These are phyloP conservation scores for Cladophialophora chaetospira DNA, from an alignment of 2,329 filamentous ascomycete genomes.

Conservation along the genomic window DNA sequence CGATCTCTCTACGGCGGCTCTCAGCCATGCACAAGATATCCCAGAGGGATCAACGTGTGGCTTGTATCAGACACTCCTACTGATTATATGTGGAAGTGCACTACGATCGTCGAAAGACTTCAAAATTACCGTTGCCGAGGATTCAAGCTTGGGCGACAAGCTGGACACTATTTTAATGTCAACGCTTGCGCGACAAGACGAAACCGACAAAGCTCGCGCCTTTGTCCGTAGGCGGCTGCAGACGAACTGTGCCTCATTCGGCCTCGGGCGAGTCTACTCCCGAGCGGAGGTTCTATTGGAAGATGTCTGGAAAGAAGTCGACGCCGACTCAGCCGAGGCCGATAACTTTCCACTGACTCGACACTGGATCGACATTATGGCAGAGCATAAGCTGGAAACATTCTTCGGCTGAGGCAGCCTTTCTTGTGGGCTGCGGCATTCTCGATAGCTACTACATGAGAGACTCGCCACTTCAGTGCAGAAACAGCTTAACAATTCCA, in stretches of 20 bases:
- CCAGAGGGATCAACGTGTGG: constrained; percentile 23
- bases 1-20: constrained; percentile 17
- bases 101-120: constrained; percentile 16
- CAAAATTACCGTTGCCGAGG: not conserved
- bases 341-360: constrained; percentile 13
- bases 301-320: constrained; percentile 18
- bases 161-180: constrained; percentile 12
- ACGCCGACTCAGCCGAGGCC: constrained; percentile 11
- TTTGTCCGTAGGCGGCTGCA: constrained; percentile 20
- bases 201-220: constrained; percentile 16
- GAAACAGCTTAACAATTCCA: constrained; percentile 37
- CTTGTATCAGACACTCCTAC: constrained; percentile 18
- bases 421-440: too few relatives aligned
- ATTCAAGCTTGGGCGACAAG: constrained; percentile 11
- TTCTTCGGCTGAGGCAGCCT: constrained; percentile 12
- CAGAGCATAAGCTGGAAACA: constrained; percentile 20
- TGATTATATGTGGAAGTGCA: constrained; percentile 20
- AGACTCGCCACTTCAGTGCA: not conserved
- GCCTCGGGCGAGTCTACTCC: constrained; percentile 19
- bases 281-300: constrained; percentile 14
- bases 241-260: constrained; percentile 18
- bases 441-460: too few relatives aligned
- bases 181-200: constrained; percentile 17
- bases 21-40: constrained; percentile 21
- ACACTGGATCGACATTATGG: constrained; percentile 24